Conservation (phyloP, 75 land plant genomes). For the Selaginella moellendorffii region DNA sequence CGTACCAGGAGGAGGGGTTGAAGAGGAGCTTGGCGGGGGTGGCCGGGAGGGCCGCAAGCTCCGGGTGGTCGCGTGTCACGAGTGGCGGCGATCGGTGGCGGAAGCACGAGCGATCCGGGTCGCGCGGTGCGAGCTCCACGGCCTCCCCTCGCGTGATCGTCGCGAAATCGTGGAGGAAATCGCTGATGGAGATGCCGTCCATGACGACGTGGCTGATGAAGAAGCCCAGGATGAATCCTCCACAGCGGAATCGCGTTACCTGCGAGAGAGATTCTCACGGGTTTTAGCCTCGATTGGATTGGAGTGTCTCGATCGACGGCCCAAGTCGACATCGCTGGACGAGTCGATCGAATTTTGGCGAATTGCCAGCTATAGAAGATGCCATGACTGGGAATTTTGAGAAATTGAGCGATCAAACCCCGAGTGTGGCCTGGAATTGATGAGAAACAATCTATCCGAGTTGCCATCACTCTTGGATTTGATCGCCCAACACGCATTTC, state of each 20-base stretch:
- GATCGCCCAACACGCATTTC: background rate
- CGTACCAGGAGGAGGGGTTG: background rate
- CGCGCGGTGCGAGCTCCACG: slow-evolving; percentile 4
- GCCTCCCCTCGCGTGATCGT: slow-evolving; percentile 12
- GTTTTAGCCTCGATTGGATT: no score
- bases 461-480: background rate
- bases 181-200: slow-evolving; percentile 35
- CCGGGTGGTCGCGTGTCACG: slow-evolving; percentile 16
- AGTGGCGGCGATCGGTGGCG: slow-evolving; percentile 22
- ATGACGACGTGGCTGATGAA: slow-evolving; percentile 42
- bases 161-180: slow-evolving; percentile 37
- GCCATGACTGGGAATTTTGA: background rate
- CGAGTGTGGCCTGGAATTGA: no score
- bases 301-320: no score
- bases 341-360: no score
- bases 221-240: slow-evolving; percentile 45
- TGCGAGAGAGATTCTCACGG: slow-evolving; percentile 14
- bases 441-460: no score
- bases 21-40: slow-evolving; percentile 5
- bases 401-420: background rate
- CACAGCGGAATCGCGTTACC: slow-evolving; percentile 55
- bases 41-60: slow-evolving; percentile 14
- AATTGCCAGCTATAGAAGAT: background rate
- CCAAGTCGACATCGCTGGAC: no score
- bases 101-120: slow-evolving; percentile 15